Base-by-base conservation (phyloP, 148 eudicot genomes). In the Dianthus caryophyllus region DNA sequence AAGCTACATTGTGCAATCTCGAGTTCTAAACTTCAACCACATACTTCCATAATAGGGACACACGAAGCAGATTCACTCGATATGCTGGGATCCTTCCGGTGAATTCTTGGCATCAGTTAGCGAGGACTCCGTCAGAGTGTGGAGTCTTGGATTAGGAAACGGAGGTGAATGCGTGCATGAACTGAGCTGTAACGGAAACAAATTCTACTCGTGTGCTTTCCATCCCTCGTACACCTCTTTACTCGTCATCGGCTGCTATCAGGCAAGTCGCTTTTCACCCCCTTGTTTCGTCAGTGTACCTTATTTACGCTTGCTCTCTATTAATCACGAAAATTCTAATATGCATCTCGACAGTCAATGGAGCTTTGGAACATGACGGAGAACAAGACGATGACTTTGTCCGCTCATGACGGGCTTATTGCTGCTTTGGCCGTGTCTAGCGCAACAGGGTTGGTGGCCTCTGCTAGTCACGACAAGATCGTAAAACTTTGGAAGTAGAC, bases 291-390 rank as follows among this genome's bases (percentile, higher is more conserved):
- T n/a, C n/a, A n/a, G n/a, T n/a, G n/a, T n/a, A n/a, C n/a, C 17
- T 25, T 15, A 26, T 51, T 46, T 64, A 4, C 8, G 18, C 38
- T 18, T 21, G 22, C 15, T 50, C 14, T 46, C 68, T 24, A 12
- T 21, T 18, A 18, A 13, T 48, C n/a, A 26, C 48, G 17, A 3
- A 14, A 8, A 72, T 6, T 25, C 41, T 44, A 9, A 31, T 29
- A 47, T 36, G 21, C 44, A 66, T 27, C 50, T 41, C 6, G 24
- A 54, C 58, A 91, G 97, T 86, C 88, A 41, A 67, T 91, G 80
- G 97, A 91, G 92, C 93, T 88, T 2, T 91, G 97, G 97, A 83
- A 88, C 82, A 88, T 87, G 97, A 69, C 73, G 5, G 97, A 88
- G 78, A 76, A 71, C 64, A 76, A 76, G 82, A 91, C 88, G 0